Base-by-base conservation (phyloP, 164 flowering plant genomes). In the Vitis cinerea region DNA sequence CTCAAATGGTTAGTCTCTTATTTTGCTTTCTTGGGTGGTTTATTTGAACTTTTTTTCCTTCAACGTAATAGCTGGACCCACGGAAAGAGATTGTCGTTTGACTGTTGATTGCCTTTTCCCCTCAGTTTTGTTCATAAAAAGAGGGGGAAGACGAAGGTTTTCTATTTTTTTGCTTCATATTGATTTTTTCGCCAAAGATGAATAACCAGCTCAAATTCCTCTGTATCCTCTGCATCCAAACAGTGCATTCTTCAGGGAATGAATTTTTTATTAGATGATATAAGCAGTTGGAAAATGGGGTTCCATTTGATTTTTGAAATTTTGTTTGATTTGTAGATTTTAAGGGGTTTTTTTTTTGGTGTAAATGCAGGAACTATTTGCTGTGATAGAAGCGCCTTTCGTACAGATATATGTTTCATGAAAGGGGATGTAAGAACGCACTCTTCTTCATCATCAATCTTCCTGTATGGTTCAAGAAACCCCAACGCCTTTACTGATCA, bases 341-440 rank as follows among this genome's bases (percentile, higher is more conserved):
- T 64, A 27, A 23, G 27, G 23, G 27, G 0, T 23, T 23, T n/a
- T 4, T 69, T 19, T 23, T 23, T 23, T 23, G 0, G 27, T 37
- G 37, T 29, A 16, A 56, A 30, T 75, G 72, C 82, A 91, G 96
- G 91, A 27, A 82, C 81, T 7, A 81, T 95, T 12, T 89, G 90
- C 67, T 95, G 99, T 74, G 98, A 95, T 51, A 83, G 97, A 82
- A 93, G 78, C 63, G 73, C 82, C 53, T 61, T 78, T 12, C 86
- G 98, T 0, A 74, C 94, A 0, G 98, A 95, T 76, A 66, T 86
- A 37, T 95, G 98, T 80, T 63, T 77, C 61, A 88, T 95, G 98
- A 88, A 81, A 81, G 99, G 99, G 51, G 97, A 93, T 77, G 78
- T 95, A n/a, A 84, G 99, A 68, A 91, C 94, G 53, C 71, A 76